Percentiles rank a stretch among this genome's conserved stretches.
phyloP scores from a whole-genome alignment of 306 rosid species.

The Malus domestica region DNA sequence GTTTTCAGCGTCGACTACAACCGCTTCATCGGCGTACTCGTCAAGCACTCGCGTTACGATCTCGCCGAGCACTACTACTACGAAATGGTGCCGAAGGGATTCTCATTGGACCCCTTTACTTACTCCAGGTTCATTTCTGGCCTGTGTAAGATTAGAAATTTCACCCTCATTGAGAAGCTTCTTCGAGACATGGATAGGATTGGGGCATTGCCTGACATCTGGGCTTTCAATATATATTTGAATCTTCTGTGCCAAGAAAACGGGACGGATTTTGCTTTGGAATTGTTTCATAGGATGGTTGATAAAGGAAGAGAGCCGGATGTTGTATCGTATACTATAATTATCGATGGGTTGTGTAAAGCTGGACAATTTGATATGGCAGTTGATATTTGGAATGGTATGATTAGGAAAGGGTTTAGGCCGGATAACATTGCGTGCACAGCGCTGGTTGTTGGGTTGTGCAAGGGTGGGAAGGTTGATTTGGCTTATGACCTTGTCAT shows the following conservation, averaged over 20 bases:
- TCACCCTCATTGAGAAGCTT: conserved; percentile 48
- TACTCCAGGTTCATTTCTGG: conserved; percentile 88
- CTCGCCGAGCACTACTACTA: conserved; percentile 70
- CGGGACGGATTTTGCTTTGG: conserved; percentile 38
- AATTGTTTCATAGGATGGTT: conserved; percentile 40
- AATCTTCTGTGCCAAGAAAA: conserved; percentile 47
- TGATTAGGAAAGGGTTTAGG: conserved; percentile 46
- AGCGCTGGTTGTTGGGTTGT: conserved; percentile 73
- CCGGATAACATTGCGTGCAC: conserved; percentile 61
- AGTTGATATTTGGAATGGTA: conserved; percentile 43
- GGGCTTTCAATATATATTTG: conserved; percentile 84
- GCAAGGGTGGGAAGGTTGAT: conserved; percentile 64
- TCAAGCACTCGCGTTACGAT: conserved; percentile 59
- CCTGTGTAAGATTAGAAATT: conserved; percentile 44
- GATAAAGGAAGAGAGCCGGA: conserved; percentile 62
- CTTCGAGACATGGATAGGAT: conserved; percentile 54
- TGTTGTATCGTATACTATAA: conserved; percentile 57
- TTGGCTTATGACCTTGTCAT: conserved; percentile 79
- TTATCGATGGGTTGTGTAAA: conserved; percentile 60
- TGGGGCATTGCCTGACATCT: conserved; percentile 65
- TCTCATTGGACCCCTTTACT: conserved; percentile 74
- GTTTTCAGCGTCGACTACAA: conserved; percentile 72
- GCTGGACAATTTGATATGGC: conserved; percentile 45
- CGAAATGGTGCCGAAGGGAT: conserved; percentile 63
- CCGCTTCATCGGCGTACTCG: conserved; percentile 77